phyloP scores from a whole-genome alignment of 495 filamentous ascomycete species.

The Cenococcum geophilum region DNA sequence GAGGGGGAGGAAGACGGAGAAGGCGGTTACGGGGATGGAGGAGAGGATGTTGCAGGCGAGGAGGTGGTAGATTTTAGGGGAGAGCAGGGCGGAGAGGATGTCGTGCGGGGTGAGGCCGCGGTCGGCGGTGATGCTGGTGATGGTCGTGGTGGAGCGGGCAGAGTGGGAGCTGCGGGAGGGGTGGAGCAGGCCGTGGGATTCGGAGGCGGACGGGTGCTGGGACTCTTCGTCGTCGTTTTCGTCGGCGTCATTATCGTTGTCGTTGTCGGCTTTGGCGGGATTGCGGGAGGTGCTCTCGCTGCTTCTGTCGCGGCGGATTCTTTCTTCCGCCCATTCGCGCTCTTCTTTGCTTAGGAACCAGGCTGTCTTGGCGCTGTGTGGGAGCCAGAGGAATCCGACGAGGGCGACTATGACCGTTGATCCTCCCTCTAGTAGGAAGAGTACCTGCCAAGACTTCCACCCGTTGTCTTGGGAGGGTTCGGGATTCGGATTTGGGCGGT shows the following conservation, averaged over 20 bases:
- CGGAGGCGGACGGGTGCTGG: slow-evolving; percentile 10
- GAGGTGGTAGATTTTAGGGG: slow-evolving; percentile 50
- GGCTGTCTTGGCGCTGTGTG: slow-evolving; percentile 44
- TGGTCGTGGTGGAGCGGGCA: neutral
- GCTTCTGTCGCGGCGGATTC: slow-evolving; percentile 32
- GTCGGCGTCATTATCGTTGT: slow-evolving; percentile 11
- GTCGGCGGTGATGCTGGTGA: slow-evolving; percentile 33
- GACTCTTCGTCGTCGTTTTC: slow-evolving; percentile 20
- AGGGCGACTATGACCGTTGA: slow-evolving; percentile 46
- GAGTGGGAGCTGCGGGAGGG: slow-evolving; percentile 4
- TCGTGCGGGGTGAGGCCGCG: slow-evolving; percentile 43
- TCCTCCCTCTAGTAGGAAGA: slow-evolving; percentile 53
- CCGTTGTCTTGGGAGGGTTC: neutral
- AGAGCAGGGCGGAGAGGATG: slow-evolving; percentile 44
- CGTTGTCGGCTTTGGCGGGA: slow-evolving; percentile 9
- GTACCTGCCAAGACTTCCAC: slow-evolving; percentile 49
- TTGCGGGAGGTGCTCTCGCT: slow-evolving; percentile 7
- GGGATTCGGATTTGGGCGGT: slow-evolving; percentile 1
- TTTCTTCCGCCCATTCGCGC: slow-evolving; percentile 41
- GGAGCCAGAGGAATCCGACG: slow-evolving; percentile 47
- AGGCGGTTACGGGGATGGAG: slow-evolving; percentile 48
- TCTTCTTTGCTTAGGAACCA: slow-evolving; percentile 51
- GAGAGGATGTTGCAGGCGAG: slow-evolving; percentile 51
- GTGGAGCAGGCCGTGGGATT: slow-evolving; percentile 22
- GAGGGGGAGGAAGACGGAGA: slow-evolving; percentile 52